Base-by-base conservation (phyloP, 805 yeast genomes). In the Yarrowia yakushimensis region DNA sequence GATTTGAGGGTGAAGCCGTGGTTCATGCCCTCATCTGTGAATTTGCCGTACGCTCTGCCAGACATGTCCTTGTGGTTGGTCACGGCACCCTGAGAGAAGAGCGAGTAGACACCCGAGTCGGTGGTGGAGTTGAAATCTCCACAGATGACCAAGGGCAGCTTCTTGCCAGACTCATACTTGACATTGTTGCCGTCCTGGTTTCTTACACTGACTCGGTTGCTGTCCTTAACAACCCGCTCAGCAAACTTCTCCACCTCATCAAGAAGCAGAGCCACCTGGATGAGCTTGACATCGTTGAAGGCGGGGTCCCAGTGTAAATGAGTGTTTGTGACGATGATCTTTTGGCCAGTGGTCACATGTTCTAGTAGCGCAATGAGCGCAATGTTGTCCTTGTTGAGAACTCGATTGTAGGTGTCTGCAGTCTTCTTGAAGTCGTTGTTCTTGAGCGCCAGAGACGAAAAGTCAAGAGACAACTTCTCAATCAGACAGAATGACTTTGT, bases 301-400 rank as follows among this genome's bases (percentile, higher is more conserved):
- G 88, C 90, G 4, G 99, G 99, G 77, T 94, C 97, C 98, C 99
- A 94, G 74, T 93, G 97, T 73, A 94, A 82, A 79, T 94, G 99
- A 0, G 98, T 93, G 70, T 91, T 93, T 3, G 88, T 91, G 36
- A 90, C 79, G 67, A 89, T 79, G 37, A 93, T 75, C 66, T 82
- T 81, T 71, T 86, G 88, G 17, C 92, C 90, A 6, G 92, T 83
- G 62, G 81, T 81, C 33, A 79, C 73, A 70, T 88, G 94, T 71
- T 89, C 90, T 67, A 94, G 81, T 63, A 85, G 82, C 15, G 88
- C 78, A 54, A 90, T 82, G 57, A 89, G 78, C 8, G 97, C 98
- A 70, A 94, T 85, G 70, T 94, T 90, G 75, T 94, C 99, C 74
- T 92, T 91, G 73, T 90, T 89, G 88, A 92, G 90, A 68, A 96